Evolutionary conservation across 164 flowering plant genomes (phyloP).

Genomic region (Chloranthus sessilifolius): DNA sequence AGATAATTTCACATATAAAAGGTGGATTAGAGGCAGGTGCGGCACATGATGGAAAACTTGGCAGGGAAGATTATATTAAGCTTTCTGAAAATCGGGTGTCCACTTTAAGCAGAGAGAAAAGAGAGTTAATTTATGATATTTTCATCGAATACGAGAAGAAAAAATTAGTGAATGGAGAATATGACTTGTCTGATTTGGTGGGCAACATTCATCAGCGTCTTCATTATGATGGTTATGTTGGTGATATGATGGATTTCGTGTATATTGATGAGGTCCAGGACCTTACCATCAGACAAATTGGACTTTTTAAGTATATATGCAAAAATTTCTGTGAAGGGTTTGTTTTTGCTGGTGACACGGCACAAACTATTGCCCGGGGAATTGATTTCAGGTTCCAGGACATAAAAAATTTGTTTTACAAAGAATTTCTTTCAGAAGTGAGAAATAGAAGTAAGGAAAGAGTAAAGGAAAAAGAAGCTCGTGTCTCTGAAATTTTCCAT

Average conservation of each 20-base stretch:
- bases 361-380: constrained; percentile 68
- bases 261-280: constrained; percentile 90
- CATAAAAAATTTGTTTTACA: constrained; percentile 42
- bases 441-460: constrained; percentile 13
- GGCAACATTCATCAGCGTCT: constrained; percentile 59
- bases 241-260: constrained; percentile 56
- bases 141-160: constrained; percentile 57
- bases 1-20: constrained; percentile 75
- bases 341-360: constrained; percentile 79
- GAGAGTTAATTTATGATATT: constrained; percentile 50
- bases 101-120: constrained; percentile 27
- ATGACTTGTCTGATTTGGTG: constrained; percentile 72
- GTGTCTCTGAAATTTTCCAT: constrained; percentile 37
- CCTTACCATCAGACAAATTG: constrained; percentile 71
- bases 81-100: constrained; percentile 46
- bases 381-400: constrained; percentile 30
- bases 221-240: constrained; percentile 23
- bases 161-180: constrained; percentile 49
- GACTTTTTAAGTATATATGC: constrained; percentile 62
- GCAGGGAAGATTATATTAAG: constrained; percentile 35
- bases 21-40: constrained; percentile 39
- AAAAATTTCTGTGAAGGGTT: constrained; percentile 61
- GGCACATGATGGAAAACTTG: constrained; percentile 30
- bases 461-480: constrained; percentile 29
- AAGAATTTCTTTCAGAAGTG: constrained; percentile 39